Evolutionary conservation across 2,329 filamentous ascomycete species (phyloP).

Genomic region (Colletotrichum sp.): DNA sequence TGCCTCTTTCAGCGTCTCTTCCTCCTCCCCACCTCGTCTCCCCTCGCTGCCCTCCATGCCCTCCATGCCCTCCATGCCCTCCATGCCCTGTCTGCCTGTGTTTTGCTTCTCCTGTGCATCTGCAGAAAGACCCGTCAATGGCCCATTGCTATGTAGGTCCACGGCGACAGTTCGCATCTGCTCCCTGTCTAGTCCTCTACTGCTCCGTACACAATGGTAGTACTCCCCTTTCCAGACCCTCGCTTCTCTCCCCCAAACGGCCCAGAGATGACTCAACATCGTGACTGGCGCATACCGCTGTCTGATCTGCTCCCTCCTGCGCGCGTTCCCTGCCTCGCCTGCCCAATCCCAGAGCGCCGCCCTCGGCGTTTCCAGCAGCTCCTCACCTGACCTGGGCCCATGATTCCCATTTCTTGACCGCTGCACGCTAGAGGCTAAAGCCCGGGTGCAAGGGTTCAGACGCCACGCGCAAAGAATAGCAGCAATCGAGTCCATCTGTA

Average conservation of each 20-base stretch:
- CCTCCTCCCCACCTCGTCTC: constrained; percentile 1
- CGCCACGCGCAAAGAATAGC: constrained; percentile 24
- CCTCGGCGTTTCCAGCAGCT: constrained; percentile 24
- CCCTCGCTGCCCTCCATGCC: neutral
- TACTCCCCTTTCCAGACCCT: neutral
- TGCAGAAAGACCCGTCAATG: neutral
- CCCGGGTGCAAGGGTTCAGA: constrained; percentile 2
- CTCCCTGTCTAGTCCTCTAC: neutral
- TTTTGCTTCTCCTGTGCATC: constrained; percentile 3
- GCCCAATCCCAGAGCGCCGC: constrained; percentile 25
- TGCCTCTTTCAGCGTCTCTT: neutral
- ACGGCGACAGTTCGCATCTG: constrained; percentile 7
- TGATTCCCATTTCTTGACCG: constrained; percentile 25
- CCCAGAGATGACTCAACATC: constrained; percentile 22
- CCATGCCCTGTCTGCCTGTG: neutral
- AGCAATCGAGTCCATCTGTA: constrained; percentile 4
- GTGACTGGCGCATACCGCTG: constrained; percentile 23
- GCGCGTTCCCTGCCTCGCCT: constrained; percentile 19
- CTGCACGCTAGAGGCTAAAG: constrained; percentile 25
- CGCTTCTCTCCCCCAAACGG: neutral
- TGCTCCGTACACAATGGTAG: neutral
- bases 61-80: neutral
- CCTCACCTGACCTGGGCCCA: constrained; percentile 31
- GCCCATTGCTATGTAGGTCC: neutral
- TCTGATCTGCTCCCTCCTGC: constrained; percentile 26